Evolutionary conservation across 257 asterid genomes (phyloP), one percentile per base, ranked within the genome.

Genomic region (Penstemon davidsonii): DNA sequence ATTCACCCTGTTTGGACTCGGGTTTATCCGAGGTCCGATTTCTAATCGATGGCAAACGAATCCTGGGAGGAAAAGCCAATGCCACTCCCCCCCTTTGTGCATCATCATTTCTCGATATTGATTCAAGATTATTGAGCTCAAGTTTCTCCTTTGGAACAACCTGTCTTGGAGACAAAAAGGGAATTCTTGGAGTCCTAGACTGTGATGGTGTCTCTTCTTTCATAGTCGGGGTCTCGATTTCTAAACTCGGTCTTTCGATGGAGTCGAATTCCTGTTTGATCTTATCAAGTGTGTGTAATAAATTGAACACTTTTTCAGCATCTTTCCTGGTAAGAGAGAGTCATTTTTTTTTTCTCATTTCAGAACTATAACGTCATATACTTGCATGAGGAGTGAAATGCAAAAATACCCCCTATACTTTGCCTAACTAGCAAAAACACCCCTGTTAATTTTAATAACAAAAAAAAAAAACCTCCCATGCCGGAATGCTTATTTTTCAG

Each of bases 181-280:
- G 71, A 59, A 80, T 58, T 58, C 66, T 57, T 47, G 86, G 80
- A 49, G 70, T 55, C 71, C 71, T 79, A 39, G 67, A 77, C 82
- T 53, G 81, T 13, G 79, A 60, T 57, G 84, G 72, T 44, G 69
- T 62, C 59, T 66, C 86, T 40, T 79, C 78, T 61, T 44, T 66
- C 7, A 33, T 66, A 42, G 55, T 54, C 15, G 74, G 63, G 51
- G 76, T 62, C 67, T 75, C 87, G 4, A 68, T 68, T 73, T 79
- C 81, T 73, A 83, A 40, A 41, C 52, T 52, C 18, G 91, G 98
- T 72, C 80, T 76, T 74, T 86, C 82, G 3, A 89, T 78, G 67
- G 88, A 83, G 55, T 87, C 95, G 11, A 77, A 84, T 39, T 83
- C 88, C 5, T 63, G 77, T 79, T 81, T 87, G 33, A 83, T 75